phyloP scores from a whole-genome alignment of 768 basidiomycete species.

The Clitopilus hobsonii region DNA sequence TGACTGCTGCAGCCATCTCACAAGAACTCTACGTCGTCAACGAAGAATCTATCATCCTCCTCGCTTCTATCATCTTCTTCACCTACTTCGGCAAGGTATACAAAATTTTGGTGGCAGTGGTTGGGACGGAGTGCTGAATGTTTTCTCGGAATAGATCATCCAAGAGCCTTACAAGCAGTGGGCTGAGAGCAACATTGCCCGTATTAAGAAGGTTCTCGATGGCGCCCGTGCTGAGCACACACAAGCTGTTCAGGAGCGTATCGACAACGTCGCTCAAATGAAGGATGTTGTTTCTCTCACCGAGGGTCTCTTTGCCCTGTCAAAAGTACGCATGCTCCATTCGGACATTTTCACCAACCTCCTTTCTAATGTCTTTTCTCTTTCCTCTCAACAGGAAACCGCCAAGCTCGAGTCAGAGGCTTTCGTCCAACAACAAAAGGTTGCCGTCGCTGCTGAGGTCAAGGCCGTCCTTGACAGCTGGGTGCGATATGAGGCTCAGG shows the following conservation, averaged over 20 bases:
- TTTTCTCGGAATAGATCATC: conserved; percentile 44
- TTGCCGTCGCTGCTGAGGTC: conserved; percentile 80
- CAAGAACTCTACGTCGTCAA: conserved; percentile 97
- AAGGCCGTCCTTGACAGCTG: conserved; percentile 95
- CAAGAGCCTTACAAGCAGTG: conserved; percentile 88
- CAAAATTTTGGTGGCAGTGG: conserved; percentile 6
- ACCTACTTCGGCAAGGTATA: conserved; percentile 77
- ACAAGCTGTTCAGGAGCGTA: conserved; percentile 88
- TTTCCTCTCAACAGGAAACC: conserved; percentile 60
- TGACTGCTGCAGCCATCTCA: conserved; percentile 88
- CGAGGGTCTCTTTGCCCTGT: conserved; percentile 83
- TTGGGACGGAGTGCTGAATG: conserved; percentile 9
- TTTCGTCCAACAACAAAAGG: conserved; percentile 89
- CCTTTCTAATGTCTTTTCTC: neutral
- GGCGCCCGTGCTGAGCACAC: conserved; percentile 86
- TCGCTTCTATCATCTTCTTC: conserved; percentile 80
- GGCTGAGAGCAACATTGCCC: conserved; percentile 85
- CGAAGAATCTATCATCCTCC: conserved; percentile 88
- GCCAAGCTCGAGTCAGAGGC: conserved; percentile 85
- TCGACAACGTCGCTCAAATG: conserved; percentile 87
- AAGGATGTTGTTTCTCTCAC: conserved; percentile 94
- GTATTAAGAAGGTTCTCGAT: conserved; percentile 79
- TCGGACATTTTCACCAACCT: neutral
- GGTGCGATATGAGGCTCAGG: conserved; percentile 96
- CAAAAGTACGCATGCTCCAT: conserved; percentile 59